phyloP scores from a whole-genome alignment of 257 asterid species.

The Ophiorrhiza pumila region DNA sequence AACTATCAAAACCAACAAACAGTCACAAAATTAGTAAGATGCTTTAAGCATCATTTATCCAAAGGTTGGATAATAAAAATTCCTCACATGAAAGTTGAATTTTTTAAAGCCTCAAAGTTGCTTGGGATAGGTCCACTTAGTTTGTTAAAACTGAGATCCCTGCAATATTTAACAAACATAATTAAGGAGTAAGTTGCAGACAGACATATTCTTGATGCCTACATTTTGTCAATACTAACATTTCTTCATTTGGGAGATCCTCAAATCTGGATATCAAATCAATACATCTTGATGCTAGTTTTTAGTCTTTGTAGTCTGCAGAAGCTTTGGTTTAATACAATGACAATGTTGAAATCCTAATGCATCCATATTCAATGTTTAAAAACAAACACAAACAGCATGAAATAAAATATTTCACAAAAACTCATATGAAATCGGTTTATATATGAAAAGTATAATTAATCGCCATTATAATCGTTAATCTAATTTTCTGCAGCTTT shows the following conservation, averaged over 20 bases:
- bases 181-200: neutral
- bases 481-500: no score
- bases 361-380: neutral
- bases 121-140: slow-evolving; percentile 52
- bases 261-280: neutral
- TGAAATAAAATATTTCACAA: no score
- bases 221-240: neutral
- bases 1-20: neutral
- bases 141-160: slow-evolving; percentile 68
- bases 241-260: neutral
- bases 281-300: neutral
- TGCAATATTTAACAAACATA: slow-evolving; percentile 30
- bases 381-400: neutral
- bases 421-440: no score
- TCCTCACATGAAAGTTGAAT: neutral
- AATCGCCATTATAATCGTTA: no score
- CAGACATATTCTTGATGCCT: neutral
- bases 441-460: no score
- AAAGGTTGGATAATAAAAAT: neutral
- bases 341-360: neutral
- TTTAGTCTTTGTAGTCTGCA: neutral
- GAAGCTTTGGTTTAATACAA: no score
- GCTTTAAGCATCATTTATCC: neutral
- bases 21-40: neutral
- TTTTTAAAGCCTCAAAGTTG: slow-evolving; percentile 16